Evolutionary conservation across 2,329 filamentous ascomycete genomes (phyloP).

Genomic region (Cadophora gregata): DNA sequence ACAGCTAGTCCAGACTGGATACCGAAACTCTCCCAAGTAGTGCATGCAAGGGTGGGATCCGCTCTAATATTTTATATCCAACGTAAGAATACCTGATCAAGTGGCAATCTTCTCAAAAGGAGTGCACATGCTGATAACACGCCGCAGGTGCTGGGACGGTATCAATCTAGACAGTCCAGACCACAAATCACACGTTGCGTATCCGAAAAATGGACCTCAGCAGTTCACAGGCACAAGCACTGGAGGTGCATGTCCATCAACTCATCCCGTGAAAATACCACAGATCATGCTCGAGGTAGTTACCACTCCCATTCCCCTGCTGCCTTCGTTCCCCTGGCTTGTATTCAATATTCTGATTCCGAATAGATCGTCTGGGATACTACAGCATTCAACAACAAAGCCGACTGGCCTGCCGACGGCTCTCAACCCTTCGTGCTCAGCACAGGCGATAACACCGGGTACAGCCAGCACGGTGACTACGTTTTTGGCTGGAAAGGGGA

Average conservation of each 20-base stretch:
- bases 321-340: slow-evolving; percentile 46
- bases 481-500: slow-evolving; percentile 58
- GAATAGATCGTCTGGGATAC: slow-evolving; percentile 61
- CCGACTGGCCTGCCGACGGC: slow-evolving; percentile 52
- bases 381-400: slow-evolving; percentile 50
- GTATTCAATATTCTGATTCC: slow-evolving; percentile 35
- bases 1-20: slow-evolving; percentile 43
- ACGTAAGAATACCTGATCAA: slow-evolving; percentile 23
- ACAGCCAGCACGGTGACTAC: slow-evolving; percentile 58
- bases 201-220: slow-evolving; percentile 42
- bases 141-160: slow-evolving; percentile 55
- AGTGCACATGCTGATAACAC: not conserved
- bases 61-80: slow-evolving; percentile 62
- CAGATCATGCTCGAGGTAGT: slow-evolving; percentile 56
- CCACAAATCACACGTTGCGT: slow-evolving; percentile 36
- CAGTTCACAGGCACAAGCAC: slow-evolving; percentile 45
- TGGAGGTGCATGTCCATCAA: slow-evolving; percentile 34
- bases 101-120: not conserved
- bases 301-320: slow-evolving; percentile 33
- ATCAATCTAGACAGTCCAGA: slow-evolving; percentile 34
- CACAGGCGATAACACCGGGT: slow-evolving; percentile 51
- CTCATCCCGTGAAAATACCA: slow-evolving; percentile 53
- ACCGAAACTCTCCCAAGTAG: slow-evolving; percentile 57
- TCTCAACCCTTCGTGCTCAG: slow-evolving; percentile 53
- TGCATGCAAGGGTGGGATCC: slow-evolving; percentile 57